Base-by-base conservation (phyloP, 2,329 filamentous ascomycete genomes). In the Colletotrichum lentis region DNA sequence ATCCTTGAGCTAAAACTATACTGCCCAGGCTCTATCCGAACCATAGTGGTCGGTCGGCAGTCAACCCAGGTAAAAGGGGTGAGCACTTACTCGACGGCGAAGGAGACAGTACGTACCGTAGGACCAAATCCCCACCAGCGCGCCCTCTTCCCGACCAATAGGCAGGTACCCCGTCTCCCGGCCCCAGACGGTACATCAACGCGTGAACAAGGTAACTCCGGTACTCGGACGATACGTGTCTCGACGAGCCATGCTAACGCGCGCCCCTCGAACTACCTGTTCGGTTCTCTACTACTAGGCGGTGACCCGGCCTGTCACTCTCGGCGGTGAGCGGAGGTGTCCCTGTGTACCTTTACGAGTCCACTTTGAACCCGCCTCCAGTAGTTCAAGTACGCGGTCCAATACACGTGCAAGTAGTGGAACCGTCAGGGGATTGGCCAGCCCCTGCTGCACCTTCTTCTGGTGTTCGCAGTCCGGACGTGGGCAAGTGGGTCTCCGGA, bases 181-280 rank as follows among this genome's bases (percentile, higher is more conserved):
- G 53, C 44, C 10, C 44, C 44, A 39, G 39, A 37, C 53, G 31
- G 20, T 61, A 65, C 47, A 31, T 14, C 16, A 41, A 18, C n/a
- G 37, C 18, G 31, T 35, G 18, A 16, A 20, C 35, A 59, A 11
- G 41, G 27, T 39, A n/a, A 27, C 5, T 37, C 49, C n/a, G 64
- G 46, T 63, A 67, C 64, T 65, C 41, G 31, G 43, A n/a, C 12
- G 18, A 62, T 65, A 65, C 63, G 57, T 65, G 50, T 61, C 49
- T 55, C 1, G 49, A n/a, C 14, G 35, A 44, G 27, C 44, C 54
- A 14, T 57, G 62, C 63, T 65, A 65, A 65, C 57, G 63, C 57
- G 49, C 35, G 27, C 24, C 43, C 22, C 41, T 35, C 41, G 43
- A 54, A 31, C n/a, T 62, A 18, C 57, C 62, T 65, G 49, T 57